These are phyloP conservation scores for Capsicum pubescens DNA, from an alignment of 257 asterid genomes.

Conservation along the genomic window DNA sequence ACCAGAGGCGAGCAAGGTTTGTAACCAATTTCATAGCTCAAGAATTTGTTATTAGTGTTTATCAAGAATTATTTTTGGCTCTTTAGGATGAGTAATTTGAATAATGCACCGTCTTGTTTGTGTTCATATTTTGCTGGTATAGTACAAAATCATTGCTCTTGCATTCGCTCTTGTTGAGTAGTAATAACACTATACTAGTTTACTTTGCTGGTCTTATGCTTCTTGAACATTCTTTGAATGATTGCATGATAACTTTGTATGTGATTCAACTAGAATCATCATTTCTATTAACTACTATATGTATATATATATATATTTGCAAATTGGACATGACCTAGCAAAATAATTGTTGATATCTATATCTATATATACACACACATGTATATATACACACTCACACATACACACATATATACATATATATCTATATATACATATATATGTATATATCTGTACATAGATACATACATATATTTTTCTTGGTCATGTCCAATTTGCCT, in stretches of 20 bases:
- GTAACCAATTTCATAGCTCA: conserved; percentile 7
- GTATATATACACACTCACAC: too few relatives aligned
- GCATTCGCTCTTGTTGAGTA: background rate
- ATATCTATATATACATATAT: background rate
- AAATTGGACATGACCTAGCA: too few relatives aligned
- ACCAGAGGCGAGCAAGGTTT: conserved; percentile 86
- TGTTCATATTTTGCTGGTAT: background rate
- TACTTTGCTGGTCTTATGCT: background rate
- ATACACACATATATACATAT: background rate
- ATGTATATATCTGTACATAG: too few relatives aligned
- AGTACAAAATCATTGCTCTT: background rate
- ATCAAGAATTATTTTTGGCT: background rate
- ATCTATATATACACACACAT: too few relatives aligned
- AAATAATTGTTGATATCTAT: too few relatives aligned
- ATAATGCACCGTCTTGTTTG: conserved; percentile 16
- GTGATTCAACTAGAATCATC: conserved; percentile 11
- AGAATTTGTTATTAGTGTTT: background rate
- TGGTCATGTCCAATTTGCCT: background rate
- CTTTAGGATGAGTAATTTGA: background rate
- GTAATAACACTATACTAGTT: background rate
- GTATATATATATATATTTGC: background rate
- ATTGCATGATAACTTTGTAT: background rate
- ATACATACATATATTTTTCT: background rate
- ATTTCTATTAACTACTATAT: background rate
- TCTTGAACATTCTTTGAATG: background rate